phyloP scores from a whole-genome alignment of 345 rosid genomes.

The Cochlearia excelsa region DNA sequence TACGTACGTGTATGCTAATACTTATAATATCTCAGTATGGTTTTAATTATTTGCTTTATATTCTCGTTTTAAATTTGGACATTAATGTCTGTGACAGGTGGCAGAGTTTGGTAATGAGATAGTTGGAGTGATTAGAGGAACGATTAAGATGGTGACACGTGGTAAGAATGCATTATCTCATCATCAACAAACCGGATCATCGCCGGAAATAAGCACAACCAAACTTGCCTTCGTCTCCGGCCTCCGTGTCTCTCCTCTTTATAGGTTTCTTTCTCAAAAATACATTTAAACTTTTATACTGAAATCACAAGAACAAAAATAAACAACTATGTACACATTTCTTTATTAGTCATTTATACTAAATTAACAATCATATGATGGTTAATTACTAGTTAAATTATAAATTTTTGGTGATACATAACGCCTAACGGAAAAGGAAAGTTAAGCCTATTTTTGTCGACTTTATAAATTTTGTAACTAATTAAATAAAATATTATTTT shows the following conservation, averaged over 20 bases:
- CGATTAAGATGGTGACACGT: slow-evolving; percentile 89
- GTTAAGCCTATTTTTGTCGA: slow-evolving; percentile 1
- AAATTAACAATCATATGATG: neutral
- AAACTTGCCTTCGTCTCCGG: slow-evolving; percentile 86
- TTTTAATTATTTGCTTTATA: slow-evolving; percentile 1
- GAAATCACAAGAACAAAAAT: neutral
- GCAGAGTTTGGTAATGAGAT: slow-evolving; percentile 72
- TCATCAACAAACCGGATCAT: neutral
- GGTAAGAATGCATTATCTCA: slow-evolving; percentile 44
- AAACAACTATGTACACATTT: neutral
- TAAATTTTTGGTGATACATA: slow-evolving; percentile 22
- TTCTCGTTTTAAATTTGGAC: slow-evolving; percentile 8
- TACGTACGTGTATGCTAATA: slow-evolving; percentile 22
- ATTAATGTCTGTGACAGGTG: slow-evolving; percentile 49
- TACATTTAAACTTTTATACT: neutral
- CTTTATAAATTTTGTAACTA: neutral
- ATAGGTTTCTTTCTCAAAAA: slow-evolving; percentile 47
- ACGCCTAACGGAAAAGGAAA: slow-evolving; percentile 25
- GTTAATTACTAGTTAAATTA: slow-evolving; percentile 14
- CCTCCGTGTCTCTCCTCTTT: slow-evolving; percentile 84
- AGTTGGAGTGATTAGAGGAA: slow-evolving; percentile 89
- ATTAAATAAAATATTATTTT: neutral
- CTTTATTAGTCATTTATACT: too few relatives aligned
- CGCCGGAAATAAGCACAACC: slow-evolving; percentile 44
- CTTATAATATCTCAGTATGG: neutral